These are phyloP conservation scores for Leccinellum albellum DNA, from an alignment of 768 basidiomycete species.

Conservation along the genomic window DNA sequence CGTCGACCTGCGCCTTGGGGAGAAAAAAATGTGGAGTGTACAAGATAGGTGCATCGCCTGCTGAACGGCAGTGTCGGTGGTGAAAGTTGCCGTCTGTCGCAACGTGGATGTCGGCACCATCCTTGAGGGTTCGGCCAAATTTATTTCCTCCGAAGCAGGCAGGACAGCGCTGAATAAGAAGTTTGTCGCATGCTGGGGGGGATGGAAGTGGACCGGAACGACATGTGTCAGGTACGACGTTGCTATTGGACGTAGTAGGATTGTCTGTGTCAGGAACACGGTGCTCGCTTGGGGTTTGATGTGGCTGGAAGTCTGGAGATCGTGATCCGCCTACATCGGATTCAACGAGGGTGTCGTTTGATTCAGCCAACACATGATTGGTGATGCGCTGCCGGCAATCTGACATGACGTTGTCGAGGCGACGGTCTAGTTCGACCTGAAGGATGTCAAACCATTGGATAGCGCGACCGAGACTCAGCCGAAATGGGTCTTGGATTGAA, in stretches of 20 bases:
- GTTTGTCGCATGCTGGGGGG: background rate
- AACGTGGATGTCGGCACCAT: constrained; percentile 37
- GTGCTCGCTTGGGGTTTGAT: too few relatives aligned
- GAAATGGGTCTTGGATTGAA: constrained; percentile 30
- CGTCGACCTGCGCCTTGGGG: constrained; percentile 19
- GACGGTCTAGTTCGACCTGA: background rate
- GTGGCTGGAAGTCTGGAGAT: too few relatives aligned
- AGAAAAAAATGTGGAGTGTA: background rate
- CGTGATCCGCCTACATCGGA: too few relatives aligned
- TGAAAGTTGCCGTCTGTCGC: constrained; percentile 8
- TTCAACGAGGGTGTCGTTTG: too few relatives aligned
- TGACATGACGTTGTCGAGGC: background rate
- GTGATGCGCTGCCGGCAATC: background rate
- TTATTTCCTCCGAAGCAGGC: constrained; percentile 26
- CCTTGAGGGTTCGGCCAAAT: constrained; percentile 6
- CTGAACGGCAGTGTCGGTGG: background rate
- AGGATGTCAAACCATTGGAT: constrained; percentile 32
- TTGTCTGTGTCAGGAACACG: too few relatives aligned
- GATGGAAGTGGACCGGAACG: background rate
- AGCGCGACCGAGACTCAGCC: constrained; percentile 21
- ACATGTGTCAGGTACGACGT: background rate
- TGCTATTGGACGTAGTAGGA: too few relatives aligned
- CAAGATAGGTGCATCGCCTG: background rate
- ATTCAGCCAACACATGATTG: background rate
- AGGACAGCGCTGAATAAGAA: constrained; percentile 24